phyloP scores from a whole-genome alignment of 2,329 filamentous ascomycete species.

The Exophiala alcalophila region DNA sequence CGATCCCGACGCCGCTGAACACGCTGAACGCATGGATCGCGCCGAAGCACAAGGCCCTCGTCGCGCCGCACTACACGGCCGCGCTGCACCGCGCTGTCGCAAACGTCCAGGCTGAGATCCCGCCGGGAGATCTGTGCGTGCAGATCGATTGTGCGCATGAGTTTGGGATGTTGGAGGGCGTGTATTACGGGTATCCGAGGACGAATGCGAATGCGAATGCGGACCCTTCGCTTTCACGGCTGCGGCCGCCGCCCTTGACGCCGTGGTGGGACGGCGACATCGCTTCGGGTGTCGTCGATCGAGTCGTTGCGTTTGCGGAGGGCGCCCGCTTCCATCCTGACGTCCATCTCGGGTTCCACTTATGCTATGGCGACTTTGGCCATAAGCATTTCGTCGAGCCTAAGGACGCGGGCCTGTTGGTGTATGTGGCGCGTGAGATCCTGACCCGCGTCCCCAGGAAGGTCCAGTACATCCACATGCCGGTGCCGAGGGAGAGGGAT shows the following conservation, averaged over 20 bases:
- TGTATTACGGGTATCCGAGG: neutral
- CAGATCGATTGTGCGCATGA: constrained; percentile 35
- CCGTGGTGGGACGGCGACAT: constrained; percentile 21
- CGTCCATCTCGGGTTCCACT: constrained; percentile 46
- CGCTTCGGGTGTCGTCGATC: constrained; percentile 36
- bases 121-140: constrained; percentile 34
- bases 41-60: constrained; percentile 27
- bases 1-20: constrained; percentile 33
- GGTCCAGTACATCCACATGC: constrained; percentile 46
- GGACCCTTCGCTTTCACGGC: no score
- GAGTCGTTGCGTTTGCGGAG: constrained; percentile 34
- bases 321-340: constrained; percentile 33
- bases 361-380: constrained; percentile 49
- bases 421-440: constrained; percentile 40
- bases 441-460: constrained; percentile 30
- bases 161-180: constrained; percentile 31
- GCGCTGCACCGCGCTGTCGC: constrained; percentile 29
- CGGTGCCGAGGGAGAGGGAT: constrained; percentile 41
- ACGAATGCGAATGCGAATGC: no score
- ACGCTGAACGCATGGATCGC: constrained; percentile 22
- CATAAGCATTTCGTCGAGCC: constrained; percentile 49
- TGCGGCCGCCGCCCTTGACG: constrained; percentile 34
- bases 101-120: constrained; percentile 33
- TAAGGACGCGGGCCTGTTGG: constrained; percentile 35
- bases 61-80: constrained; percentile 35